Percentiles rank a stretch among this genome's conserved stretches.
phyloP scores from a whole-genome alignment of 2,329 filamentous ascomycete genomes.

The Tolypocladium nubicola region DNA sequence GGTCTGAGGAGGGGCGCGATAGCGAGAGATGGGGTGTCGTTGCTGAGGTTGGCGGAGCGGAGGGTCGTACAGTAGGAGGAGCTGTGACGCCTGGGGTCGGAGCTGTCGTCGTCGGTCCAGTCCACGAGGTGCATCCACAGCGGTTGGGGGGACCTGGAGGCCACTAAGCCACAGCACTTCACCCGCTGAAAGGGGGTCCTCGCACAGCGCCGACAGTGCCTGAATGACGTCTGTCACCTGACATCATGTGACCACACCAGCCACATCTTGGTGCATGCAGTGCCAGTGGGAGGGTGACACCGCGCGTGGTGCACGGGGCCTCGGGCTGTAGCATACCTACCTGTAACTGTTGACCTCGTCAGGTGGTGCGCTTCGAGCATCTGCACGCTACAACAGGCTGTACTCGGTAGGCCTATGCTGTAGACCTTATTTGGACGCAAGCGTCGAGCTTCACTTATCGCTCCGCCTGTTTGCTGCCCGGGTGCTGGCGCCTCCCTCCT shows the following conservation, averaged over 20 bases:
- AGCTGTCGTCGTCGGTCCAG: not conserved
- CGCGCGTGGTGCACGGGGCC: not conserved
- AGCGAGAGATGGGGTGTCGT: slow-evolving; percentile 1
- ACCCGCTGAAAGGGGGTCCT: not conserved
- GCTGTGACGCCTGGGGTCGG: slow-evolving; percentile 17
- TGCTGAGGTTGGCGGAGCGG: slow-evolving; percentile 5
- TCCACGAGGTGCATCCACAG: not conserved
- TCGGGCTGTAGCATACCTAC: not conserved
- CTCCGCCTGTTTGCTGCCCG: not conserved
- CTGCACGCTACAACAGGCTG: not conserved
- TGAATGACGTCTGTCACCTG: slow-evolving; percentile 7
- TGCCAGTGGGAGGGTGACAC: not conserved
- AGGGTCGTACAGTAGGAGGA: slow-evolving; percentile 5
- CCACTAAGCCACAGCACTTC: not conserved
- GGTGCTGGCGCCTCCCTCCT: slow-evolving; percentile 10
- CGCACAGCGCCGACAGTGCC: not conserved
- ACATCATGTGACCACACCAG: slow-evolving; percentile 20
- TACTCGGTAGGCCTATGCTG: not conserved
- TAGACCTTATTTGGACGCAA: not conserved
- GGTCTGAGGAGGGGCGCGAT: not conserved
- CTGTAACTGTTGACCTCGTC: not conserved
- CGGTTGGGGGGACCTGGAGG: not conserved
- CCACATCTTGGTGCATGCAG: slow-evolving; percentile 9
- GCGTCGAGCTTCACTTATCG: not conserved
- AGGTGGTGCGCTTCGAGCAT: not conserved